Conservation (phyloP, 1,284 basidiomycete genomes). For the Salmacisia buchloeana region DNA sequence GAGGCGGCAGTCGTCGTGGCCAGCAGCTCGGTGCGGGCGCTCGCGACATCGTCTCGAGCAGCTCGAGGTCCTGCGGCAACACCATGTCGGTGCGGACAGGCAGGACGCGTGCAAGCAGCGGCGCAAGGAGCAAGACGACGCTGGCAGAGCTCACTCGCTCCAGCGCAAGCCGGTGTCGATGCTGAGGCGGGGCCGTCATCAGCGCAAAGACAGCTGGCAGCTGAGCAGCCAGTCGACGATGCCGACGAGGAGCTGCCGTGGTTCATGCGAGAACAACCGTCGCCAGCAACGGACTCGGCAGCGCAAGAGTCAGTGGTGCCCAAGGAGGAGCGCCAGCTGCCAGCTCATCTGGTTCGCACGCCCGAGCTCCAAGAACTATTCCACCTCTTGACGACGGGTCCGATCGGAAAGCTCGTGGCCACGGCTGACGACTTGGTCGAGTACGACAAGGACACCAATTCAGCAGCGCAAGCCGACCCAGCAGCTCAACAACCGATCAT, state of each 20-base stretch:
- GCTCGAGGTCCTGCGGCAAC: too few relatives aligned
- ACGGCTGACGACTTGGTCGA: not conserved
- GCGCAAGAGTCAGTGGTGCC: not conserved
- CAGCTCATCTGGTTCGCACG: not conserved
- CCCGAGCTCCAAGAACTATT: not conserved
- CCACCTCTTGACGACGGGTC: not conserved
- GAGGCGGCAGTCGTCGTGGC: too few relatives aligned
- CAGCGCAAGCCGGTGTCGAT: too few relatives aligned
- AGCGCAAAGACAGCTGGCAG: too few relatives aligned
- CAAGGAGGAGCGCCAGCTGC: not conserved
- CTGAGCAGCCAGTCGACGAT: not conserved
- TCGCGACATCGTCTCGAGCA: too few relatives aligned
- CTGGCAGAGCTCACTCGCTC: too few relatives aligned
- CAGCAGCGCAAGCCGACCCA: not conserved
- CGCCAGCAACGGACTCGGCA: not conserved
- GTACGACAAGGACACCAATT: not conserved
- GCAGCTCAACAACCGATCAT: slow-evolving; percentile 1
- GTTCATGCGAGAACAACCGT: slow-evolving; percentile 2
- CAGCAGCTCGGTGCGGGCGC: too few relatives aligned
- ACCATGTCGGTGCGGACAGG: too few relatives aligned
- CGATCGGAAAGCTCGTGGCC: not conserved
- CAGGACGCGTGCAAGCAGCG: too few relatives aligned
- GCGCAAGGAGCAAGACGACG: too few relatives aligned
- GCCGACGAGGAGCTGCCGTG: not conserved
- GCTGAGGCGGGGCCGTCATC: too few relatives aligned